Evolutionary conservation across 2,329 filamentous ascomycete species (phyloP).

Genomic region (Ceratocystis alfenasii): DNA sequence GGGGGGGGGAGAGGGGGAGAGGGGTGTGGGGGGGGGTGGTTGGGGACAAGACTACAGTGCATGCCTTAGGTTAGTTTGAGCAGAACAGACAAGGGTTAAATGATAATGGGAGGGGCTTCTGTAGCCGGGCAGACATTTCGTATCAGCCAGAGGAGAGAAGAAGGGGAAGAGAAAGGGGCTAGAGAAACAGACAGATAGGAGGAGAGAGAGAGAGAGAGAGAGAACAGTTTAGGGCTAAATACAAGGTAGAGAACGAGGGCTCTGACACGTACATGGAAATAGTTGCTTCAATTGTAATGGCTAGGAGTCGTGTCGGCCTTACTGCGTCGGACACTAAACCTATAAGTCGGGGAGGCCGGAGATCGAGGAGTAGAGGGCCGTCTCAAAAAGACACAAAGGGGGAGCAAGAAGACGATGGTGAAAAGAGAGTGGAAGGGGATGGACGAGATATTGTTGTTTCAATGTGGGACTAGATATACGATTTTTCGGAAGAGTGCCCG

Average conservation of each 20-base stretch:
- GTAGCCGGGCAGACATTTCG: neutral
- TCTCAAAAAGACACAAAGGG: neutral
- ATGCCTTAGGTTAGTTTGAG: neutral
- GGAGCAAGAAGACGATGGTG: neutral
- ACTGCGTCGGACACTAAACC: neutral
- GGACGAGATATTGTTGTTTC: neutral
- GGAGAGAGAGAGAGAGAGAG: neutral
- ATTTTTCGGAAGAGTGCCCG: neutral
- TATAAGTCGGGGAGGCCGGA: neutral
- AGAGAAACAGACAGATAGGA: neutral
- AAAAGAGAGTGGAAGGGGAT: too few species aligned
- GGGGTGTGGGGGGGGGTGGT: neutral
- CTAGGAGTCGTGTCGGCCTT: neutral
- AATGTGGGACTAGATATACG: neutral
- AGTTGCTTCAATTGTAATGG: neutral
- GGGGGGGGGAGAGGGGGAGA: neutral
- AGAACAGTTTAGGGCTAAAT: neutral
- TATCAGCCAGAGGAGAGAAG: neutral
- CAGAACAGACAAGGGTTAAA: neutral
- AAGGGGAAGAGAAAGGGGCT: neutral
- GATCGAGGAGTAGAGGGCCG: neutral
- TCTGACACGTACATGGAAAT: neutral
- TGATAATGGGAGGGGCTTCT: neutral
- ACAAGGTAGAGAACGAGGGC: neutral
- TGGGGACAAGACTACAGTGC: neutral